Evolutionary conservation across 2,329 filamentous ascomycete species (phyloP), one percentile per base, ranked within the genome.

Genomic region (Penicillium sp.): DNA sequence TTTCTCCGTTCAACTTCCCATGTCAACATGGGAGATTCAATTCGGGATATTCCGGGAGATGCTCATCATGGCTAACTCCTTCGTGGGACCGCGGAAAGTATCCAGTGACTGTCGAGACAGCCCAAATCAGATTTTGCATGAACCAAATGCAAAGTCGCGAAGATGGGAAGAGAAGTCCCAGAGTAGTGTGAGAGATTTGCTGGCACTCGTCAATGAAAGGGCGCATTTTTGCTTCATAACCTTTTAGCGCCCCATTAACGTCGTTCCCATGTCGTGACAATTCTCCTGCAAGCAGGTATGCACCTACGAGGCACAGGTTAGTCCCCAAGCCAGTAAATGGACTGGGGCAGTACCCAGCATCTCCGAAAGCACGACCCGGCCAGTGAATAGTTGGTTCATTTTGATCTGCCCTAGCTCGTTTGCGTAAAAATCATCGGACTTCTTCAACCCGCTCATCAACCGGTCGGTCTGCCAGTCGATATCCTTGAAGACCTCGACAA

Each of bases 321-420:
- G 56, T 54, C 15, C 56, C 56, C 8, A 58, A 15, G 15, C 56
- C 56, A 58, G 56, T 58, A 14, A 58, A 58, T 1, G 50, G 50
- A 28, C 56, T 58, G 2, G 56, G 56, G 25, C 56, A 58, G 45
- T 54, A 58, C 6, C 50, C 51, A 3, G 47, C 28, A 12, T 49
- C 47, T 38, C 57, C 51, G 25, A 59, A 17, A 59, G 42, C 43
- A 59, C 57, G n/a, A 59, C 57, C 1, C 57, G 57, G 15, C 51
- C 57, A 12, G 2, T 43, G 10, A 28, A 51, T 31, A 38, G 5
- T 15, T 43, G 37, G 7, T 39, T 41, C 39, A 47, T 51, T 48
- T 59, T 53, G 28, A 57, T 53, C 17, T 52, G 55, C 12, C 47
- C 55, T 11, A 57, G 38, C 39, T 53, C 48, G 17, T 57, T 20